Base-by-base conservation (phyloP, 2,329 filamentous ascomycete species). In the Aspergillus spinulosporus region DNA sequence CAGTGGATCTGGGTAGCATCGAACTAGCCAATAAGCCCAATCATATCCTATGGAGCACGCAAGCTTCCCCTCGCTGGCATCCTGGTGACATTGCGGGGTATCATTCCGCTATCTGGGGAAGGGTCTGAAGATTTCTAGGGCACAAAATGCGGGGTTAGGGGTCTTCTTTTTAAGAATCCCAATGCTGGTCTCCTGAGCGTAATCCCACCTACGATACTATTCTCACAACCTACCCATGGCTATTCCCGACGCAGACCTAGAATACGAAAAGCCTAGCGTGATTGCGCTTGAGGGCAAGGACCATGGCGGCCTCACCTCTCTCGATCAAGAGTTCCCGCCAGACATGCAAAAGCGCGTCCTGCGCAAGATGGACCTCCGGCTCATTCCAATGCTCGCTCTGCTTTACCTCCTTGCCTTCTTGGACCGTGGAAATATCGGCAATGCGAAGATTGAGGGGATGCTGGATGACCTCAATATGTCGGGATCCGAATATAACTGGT, bases 391-490 rank as follows among this genome's bases (percentile, higher is more conserved):
- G 64, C 60, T 68, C 11, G 63, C 63, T 4, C 31, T 65, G 3
- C 43, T 68, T 8, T 72, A 73, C 52, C 57, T 73, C 0, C 56
- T 73, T 1, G 64, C 64, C 3, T 73, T 71, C 50, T 46, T 73
- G 34, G 70, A 73, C 45, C 65, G 70, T 9, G 67, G 70, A 2
- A 73, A 73, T 56, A 70, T 73, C 8, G 70, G 70, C 1, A 73
- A 73, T 54, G 70, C 70, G 5, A 68, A 71, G 21, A 66, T 73
- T 11, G 69, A 69, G 51, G 69, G 69, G 4, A 53, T 72, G 36
- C 42, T 66, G 14, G 63, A 66, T 2, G 66, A 70, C 53, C 49
- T 72, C 14, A 14, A 69, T 40, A 64, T 72, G 63, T 67, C 62
- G 3, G 67, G 66, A 4, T 58, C 21, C 59, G 58, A 71, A 26